A percentile compares a stretch with the other conserved stretches of the same genome.
Conservation (phyloP, 2,329 filamentous ascomycete genomes). For the Fusarium clavum region DNA sequence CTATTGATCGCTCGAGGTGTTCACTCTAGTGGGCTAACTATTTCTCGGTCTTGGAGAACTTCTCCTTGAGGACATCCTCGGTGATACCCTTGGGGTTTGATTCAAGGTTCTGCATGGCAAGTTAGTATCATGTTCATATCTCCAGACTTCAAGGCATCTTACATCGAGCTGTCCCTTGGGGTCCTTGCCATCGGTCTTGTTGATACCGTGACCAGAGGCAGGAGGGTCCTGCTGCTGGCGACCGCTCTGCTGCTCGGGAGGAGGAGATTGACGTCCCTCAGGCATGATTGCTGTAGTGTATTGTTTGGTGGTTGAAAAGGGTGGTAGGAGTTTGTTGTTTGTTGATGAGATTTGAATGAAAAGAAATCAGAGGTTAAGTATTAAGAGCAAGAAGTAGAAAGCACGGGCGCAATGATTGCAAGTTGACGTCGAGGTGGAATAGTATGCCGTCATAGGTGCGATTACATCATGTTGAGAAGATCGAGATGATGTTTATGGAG, state of each 20-base stretch:
- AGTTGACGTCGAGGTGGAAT: constrained; percentile 42
- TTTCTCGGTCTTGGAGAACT: constrained; percentile 65
- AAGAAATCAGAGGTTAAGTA: constrained; percentile 21
- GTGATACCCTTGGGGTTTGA: constrained; percentile 76
- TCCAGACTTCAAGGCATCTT: constrained; percentile 20
- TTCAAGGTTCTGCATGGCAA: constrained; percentile 58
- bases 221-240: constrained; percentile 71
- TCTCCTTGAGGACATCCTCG: constrained; percentile 70
- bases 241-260: constrained; percentile 74
- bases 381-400: not conserved
- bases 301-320: constrained; percentile 4
- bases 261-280: constrained; percentile 81
- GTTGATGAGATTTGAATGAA: not conserved
- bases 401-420: constrained; percentile 31
- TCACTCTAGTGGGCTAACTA: no score
- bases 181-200: constrained; percentile 61
- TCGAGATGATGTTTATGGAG: constrained; percentile 32
- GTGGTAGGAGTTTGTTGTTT: not conserved
- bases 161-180: constrained; percentile 65
- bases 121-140: constrained; percentile 2
- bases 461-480: constrained; percentile 45
- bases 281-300: constrained; percentile 67
- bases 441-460: constrained; percentile 45
- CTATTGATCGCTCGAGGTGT: no score
- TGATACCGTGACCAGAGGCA: constrained; percentile 67